phyloP scores from a whole-genome alignment of 2,329 filamentous ascomycete species.

The Pyricularia sp. region DNA sequence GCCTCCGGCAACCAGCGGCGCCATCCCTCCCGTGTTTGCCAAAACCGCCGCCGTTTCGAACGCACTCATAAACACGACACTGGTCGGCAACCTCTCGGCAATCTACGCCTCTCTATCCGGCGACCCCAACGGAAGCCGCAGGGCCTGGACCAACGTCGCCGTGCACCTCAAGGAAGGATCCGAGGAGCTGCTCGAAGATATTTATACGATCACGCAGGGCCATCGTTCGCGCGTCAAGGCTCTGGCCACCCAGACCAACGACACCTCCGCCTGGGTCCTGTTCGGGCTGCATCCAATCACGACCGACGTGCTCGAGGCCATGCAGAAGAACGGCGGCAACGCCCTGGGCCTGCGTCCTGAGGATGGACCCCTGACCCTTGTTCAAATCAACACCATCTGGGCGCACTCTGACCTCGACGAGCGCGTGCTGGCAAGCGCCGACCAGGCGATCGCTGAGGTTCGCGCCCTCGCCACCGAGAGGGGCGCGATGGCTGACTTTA shows the following conservation, averaged over 20 bases:
- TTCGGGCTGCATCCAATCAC: constrained; percentile 26
- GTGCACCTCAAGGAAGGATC: constrained; percentile 8
- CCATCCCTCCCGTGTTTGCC: constrained; percentile 14
- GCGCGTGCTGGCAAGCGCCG: constrained; percentile 10
- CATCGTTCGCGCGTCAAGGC: background rate
- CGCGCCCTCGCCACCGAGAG: constrained; percentile 15
- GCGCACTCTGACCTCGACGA: constrained; percentile 15
- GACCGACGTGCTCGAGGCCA: constrained; percentile 16
- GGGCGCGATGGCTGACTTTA: constrained; percentile 17
- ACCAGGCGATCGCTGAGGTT: constrained; percentile 10
- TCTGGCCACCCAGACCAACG: background rate
- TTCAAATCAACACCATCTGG: constrained; percentile 18
- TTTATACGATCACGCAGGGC: constrained; percentile 10
- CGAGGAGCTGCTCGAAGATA: constrained; percentile 15
- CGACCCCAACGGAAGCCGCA: constrained; percentile 13
- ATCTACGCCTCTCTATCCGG: constrained; percentile 12
- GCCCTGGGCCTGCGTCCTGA: constrained; percentile 23
- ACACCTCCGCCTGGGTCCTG: background rate
- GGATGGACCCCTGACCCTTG: constrained; percentile 18
- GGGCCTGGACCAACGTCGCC: constrained; percentile 18
- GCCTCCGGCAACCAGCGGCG: constrained; percentile 2
- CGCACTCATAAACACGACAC: constrained; percentile 11
- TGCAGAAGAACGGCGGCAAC: constrained; percentile 25
- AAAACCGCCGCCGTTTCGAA: constrained; percentile 13
- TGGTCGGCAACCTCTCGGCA: constrained; percentile 14